Base-by-base conservation (phyloP, 2,329 filamentous ascomycete species). In the Monilinia laxa region DNA sequence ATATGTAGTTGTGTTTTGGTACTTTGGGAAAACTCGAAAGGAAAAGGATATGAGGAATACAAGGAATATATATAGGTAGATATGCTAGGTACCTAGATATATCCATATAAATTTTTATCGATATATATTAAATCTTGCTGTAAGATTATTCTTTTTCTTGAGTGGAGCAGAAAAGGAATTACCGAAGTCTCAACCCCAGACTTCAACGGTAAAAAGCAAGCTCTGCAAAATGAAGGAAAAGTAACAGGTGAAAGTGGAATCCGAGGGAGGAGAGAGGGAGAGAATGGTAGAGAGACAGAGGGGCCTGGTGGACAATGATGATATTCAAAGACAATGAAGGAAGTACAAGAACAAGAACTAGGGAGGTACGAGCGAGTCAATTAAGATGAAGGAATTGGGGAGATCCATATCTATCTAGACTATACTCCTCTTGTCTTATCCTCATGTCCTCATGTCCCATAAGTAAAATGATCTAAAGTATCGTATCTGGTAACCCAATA, bases 101-200 rank as follows among this genome's bases (percentile, higher is more conserved):
- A 35, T 35, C 31, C 31, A 35, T 35, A 35, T 35, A 7, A 35
- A 7, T 35, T 35, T 35, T 0, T 35, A 35, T 35, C 31, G 3
- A 45, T 40, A 54, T 54, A 64, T 64, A 58, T 51, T 64, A 38
- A 58, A 47, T 64, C 25, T 40, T 45, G 47, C 9, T 31, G 35
- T 40, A 60, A 65, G 53, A 60, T 60, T 23, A 53, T 60, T 65
- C 10, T 31, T 65, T 52, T 47, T 54, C 60, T 58, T 51, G 51
- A 28, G 64, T 65, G 64, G 64, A 65, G 57, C 60, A 63, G 49
- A 63, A 63, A 65, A 60, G 63, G 63, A 65, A 52, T 60, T 59
- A 42, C 54, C 42, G 23, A 52, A 55, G 42, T 52, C 54, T 51
- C 42, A 65, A 52, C 55, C 25, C 16, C 51, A 64, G 52, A 64